Evolutionary conservation across 208 protist species (phyloP).

Genomic region (Leishmania aethiopica): DNA sequence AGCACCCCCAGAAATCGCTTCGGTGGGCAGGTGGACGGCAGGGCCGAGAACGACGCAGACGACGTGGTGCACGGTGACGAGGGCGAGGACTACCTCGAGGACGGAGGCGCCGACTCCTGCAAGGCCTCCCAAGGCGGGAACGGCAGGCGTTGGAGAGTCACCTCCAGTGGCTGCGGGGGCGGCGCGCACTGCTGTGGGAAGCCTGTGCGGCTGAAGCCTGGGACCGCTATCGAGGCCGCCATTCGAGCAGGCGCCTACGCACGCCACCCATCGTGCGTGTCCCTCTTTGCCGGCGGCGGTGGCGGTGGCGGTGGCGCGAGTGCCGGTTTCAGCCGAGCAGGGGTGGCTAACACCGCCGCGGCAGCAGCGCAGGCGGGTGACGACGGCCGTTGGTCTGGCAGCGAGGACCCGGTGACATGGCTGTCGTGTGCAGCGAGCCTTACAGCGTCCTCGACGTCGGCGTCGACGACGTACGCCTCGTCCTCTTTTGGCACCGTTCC

Average conservation of each 20-base stretch:
- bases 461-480: conserved; percentile 21
- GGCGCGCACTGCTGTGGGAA: neutral
- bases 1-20: neutral
- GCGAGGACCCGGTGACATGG: conserved; percentile 18
- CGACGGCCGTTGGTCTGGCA: neutral
- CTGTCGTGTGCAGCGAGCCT: conserved; percentile 36
- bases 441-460: conserved; percentile 25
- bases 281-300: neutral
- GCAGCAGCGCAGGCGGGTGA: neutral
- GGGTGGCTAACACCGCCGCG: neutral
- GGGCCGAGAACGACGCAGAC: neutral
- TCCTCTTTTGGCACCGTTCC: conserved; percentile 26
- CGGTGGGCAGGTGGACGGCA: neutral
- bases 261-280: conserved; percentile 7
- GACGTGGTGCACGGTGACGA: conserved; percentile 1
- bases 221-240: conserved; percentile 27
- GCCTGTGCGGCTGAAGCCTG: conserved; percentile 12
- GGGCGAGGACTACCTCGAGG: neutral
- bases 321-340: neutral
- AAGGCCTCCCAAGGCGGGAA: neutral
- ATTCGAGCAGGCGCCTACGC: conserved; percentile 7
- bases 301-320: neutral
- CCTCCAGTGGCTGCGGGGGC: neutral
- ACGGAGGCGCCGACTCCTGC: neutral
- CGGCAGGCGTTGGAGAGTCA: neutral